phyloP scores from a whole-genome alignment of 192 early-diverging fungal genomes.

The Borealophlyctis nickersoniae region DNA sequence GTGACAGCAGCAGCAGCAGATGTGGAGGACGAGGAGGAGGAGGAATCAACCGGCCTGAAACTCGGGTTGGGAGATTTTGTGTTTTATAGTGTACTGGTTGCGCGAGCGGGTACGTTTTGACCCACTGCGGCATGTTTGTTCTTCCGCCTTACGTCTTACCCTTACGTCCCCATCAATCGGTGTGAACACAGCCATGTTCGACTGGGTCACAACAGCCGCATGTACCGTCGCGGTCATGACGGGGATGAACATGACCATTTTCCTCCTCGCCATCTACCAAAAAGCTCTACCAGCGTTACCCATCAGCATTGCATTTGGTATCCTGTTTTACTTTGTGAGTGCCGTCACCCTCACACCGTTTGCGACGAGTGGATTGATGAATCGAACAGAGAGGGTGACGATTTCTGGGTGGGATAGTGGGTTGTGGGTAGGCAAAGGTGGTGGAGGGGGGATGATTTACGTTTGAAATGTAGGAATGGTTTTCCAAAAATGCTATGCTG shows the following conservation, averaged over 20 bases:
- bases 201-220: constrained; percentile 78
- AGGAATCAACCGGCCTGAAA: constrained; percentile 68
- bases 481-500: no score
- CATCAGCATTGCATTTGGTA: constrained; percentile 82
- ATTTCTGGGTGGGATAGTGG: constrained; percentile 11
- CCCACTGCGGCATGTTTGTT: neutral
- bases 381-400: constrained; percentile 2
- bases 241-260: constrained; percentile 86
- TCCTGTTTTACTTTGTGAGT: constrained; percentile 73
- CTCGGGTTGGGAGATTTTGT: constrained; percentile 90
- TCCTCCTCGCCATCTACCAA: constrained; percentile 73
- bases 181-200: constrained; percentile 66
- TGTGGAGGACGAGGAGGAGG: constrained; percentile 39
- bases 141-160: neutral
- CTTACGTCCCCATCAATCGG: neutral
- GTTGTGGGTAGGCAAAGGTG: constrained; percentile 39
- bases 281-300: constrained; percentile 85
- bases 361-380: constrained; percentile 22
- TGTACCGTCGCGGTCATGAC: constrained; percentile 76
- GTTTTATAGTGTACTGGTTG: constrained; percentile 80
- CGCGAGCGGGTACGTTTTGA: constrained; percentile 59
- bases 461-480: constrained; percentile 19
- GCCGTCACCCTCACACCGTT: constrained; percentile 44
- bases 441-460: constrained; percentile 40
- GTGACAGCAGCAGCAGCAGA: constrained; percentile 3